Base-by-base conservation (phyloP, 257 asterid genomes). In the Gentiana macrophylla region DNA sequence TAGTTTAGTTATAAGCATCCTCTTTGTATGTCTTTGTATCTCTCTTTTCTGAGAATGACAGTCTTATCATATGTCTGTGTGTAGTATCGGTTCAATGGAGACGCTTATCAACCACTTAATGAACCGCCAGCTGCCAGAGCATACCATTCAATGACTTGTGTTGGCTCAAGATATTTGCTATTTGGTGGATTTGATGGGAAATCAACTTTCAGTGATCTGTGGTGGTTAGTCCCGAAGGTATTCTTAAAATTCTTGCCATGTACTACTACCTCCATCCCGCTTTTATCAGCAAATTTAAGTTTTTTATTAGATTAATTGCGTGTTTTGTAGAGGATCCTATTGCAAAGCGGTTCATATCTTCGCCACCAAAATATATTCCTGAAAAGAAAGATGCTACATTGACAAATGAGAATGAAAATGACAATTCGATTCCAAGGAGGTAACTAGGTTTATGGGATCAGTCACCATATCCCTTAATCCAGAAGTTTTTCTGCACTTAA, bases 201-300 rank as follows among this genome's bases (percentile, higher is more conserved):
- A 73, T 70, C 76, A 64, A 88, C 98, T 62, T 92, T 62, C 60
- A 93, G 92, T 72, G 98, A 92, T 82, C 73, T 92, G 49, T 92
- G 98, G 98, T 92, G 98, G 98, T 89, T 92, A 64, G 95, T 92
- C 94, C 98, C 51, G 94, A 83, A 80, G 97, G 98, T 91, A 77
- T 52, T 52, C 47, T 50, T 3, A 43, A 7, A 7, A 7, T 37
- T 32, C 45, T 37, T 56, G 15, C 43, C 37, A 34, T 44, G 41
- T 34, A 12, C 2, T 11, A 24, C 13, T 41, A 24, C 52, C 38
- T 52, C 47, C 35, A 9, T 51, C 46, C 9, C 2, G 9, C 46
- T 10, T 41, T 41, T 7, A 41, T 41, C 9, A 10, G 46, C 9
- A 7, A 7, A 5, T 41, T 10, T 41, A 7, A 5, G 46, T 41